Base-by-base conservation (phyloP, 352 stramenopile species). In the Thalassiosira exigua region DNA sequence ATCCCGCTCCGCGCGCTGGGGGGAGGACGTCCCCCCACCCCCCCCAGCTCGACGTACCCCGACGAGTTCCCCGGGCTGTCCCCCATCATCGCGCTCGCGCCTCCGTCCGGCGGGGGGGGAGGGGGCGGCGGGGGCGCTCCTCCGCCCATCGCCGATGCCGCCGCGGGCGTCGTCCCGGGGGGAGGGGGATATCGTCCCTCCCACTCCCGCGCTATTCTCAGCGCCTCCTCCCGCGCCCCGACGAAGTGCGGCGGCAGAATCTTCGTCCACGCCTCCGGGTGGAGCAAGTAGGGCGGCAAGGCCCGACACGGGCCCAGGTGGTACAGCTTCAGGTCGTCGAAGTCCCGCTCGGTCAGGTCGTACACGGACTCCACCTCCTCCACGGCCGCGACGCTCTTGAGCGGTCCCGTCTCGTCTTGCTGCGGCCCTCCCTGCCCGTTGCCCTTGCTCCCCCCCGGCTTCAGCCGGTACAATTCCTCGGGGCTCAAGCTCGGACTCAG, bases 261-360 rank as follows among this genome's bases (percentile, higher is more conserved):
- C 58, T 90, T 93, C 3, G 48, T 86, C 88, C 88, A 93, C 17
- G 85, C 75, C 57, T 83, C 53, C 29, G 88, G 88, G 64, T 86
- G 72, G 21, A 93, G 71, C 52, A 93, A 82, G 51, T 89, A 89
- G 48, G 79, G 85, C 24, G 88, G 85, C 22, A 93, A 69, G 33
- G 85, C 85, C 19, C 85, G 67, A 70, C 85, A 93, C 9, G 85
- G 85, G 27, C 88, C 88, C 36, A 91, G 65, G 69, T 93, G 88
- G 82, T 91, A 91, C 4, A 91, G 52, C 60, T 90, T 89, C 21
- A 93, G 74, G 66, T 91, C 85, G 75, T 91, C 81, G 62, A 93
- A 93, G 80, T 93, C 88, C 66, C 80, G 53, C 51, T 85, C 61
- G 2, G 83, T 91, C 27, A 93, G 72, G 60, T 93, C 84, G 73